A percentile compares a stretch with the other conserved stretches of the same genome.
phyloP scores from a whole-genome alignment of 139 green algal species.

The Pleodorina starrii region DNA sequence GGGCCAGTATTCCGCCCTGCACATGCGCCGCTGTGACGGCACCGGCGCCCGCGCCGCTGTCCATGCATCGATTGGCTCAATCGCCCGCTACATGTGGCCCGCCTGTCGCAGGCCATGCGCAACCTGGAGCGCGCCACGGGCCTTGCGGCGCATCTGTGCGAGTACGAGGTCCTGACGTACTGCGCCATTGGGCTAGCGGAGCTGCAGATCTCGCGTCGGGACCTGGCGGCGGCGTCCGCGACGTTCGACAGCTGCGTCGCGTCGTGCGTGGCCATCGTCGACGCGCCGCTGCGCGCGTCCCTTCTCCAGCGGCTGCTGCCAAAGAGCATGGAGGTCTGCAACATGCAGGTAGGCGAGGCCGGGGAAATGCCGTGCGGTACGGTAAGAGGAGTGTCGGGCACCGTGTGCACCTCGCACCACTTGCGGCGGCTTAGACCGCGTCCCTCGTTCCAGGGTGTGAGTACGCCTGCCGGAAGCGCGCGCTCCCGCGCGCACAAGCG shows the following conservation, averaged over 20 bases:
- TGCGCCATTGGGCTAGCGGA: slow-evolving; percentile 7
- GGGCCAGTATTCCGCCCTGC: too few species aligned
- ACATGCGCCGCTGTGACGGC: too few species aligned
- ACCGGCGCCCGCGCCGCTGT: too few species aligned
- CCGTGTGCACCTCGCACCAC: too few species aligned
- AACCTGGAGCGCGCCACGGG: background rate
- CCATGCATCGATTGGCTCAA: too few species aligned
- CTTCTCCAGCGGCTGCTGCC: slow-evolving; percentile 41
- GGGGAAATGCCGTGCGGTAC: background rate
- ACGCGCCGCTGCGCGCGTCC: background rate
- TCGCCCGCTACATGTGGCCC: too few species aligned
- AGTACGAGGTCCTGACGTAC: slow-evolving; percentile 1
- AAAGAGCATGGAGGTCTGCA: slow-evolving; percentile 38
- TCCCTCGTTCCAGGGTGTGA: too few species aligned
- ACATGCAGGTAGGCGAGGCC: slow-evolving; percentile 24
- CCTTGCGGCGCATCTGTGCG: background rate
- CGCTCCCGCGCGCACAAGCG: too few species aligned
- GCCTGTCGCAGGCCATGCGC: slow-evolving; percentile 22
- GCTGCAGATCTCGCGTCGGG: background rate
- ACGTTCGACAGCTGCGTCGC: slow-evolving; percentile 15
- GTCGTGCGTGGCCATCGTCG: background rate
- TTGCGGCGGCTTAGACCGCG: too few species aligned
- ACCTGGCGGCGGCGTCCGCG: background rate
- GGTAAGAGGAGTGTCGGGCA: too few species aligned
- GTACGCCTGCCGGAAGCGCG: too few species aligned